These are phyloP conservation scores for Calonectria pauciramosa DNA, from an alignment of 2,329 filamentous ascomycete species.

Conservation along the genomic window DNA sequence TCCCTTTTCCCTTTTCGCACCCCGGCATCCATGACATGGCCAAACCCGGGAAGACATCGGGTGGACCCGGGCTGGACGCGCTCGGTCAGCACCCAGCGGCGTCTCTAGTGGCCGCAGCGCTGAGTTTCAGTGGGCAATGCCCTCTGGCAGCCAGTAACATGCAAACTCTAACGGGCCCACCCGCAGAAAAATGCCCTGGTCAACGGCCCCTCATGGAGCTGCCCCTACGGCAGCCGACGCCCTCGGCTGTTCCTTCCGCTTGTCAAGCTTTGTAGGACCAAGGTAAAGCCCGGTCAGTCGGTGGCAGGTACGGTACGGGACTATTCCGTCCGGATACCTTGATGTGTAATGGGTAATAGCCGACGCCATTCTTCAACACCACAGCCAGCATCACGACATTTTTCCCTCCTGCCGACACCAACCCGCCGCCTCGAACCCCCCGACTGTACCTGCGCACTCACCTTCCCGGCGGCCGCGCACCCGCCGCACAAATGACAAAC, in stretches of 20 bases:
- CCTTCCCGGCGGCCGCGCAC: constrained; percentile 22
- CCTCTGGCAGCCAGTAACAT: background rate
- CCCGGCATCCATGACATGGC: constrained; percentile 13
- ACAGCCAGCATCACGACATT: constrained; percentile 24
- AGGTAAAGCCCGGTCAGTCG: constrained; percentile 12
- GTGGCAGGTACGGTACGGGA: constrained; percentile 1
- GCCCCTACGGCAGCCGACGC: constrained; percentile 1
- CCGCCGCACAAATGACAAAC: constrained; percentile 36
- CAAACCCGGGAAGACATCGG: constrained; percentile 23
- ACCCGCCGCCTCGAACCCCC: constrained; percentile 1
- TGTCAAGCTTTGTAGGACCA: constrained; percentile 10
- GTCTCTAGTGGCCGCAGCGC: constrained; percentile 18
- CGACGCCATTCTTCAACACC: constrained; percentile 29
- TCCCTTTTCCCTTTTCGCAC: constrained; percentile 4
- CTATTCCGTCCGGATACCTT: constrained; percentile 7
- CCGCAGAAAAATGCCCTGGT: constrained; percentile 19
- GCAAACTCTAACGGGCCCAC: constrained; percentile 14
- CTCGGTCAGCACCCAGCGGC: constrained; percentile 12
- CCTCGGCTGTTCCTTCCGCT: constrained; percentile 21
- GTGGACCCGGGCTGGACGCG: constrained; percentile 20
- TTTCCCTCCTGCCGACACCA: background rate
- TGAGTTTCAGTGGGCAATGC: constrained; percentile 16
- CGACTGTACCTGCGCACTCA: constrained; percentile 20
- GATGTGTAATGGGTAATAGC: constrained; percentile 7
- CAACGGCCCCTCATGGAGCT: constrained; percentile 8